phyloP scores from a whole-genome alignment of 495 filamentous ascomycete species.

The Penicillium bialowiezense region DNA sequence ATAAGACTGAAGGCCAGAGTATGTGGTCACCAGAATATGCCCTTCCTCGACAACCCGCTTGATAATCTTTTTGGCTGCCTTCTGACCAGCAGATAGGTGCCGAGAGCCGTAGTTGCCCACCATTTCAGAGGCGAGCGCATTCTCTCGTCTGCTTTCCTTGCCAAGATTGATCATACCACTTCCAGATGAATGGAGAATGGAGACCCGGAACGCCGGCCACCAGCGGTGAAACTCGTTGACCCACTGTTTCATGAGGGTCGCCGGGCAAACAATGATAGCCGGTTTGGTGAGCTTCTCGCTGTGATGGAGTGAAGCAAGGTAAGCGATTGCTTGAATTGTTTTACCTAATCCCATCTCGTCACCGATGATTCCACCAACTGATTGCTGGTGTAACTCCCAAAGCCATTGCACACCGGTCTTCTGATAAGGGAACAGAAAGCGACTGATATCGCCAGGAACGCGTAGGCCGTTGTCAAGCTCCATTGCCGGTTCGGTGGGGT shows the following conservation, averaged over 20 bases:
- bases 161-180: slow-evolving; percentile 89
- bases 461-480: slow-evolving; percentile 70
- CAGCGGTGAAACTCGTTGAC: slow-evolving; percentile 96
- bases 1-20: slow-evolving; percentile 88
- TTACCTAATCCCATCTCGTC: slow-evolving; percentile 99
- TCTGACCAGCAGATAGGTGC: slow-evolving; percentile 49
- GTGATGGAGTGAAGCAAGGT: slow-evolving; percentile 86
- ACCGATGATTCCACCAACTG: slow-evolving; percentile 90
- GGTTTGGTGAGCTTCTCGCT: slow-evolving; percentile 81
- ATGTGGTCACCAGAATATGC: slow-evolving; percentile 92
- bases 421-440: slow-evolving; percentile 90
- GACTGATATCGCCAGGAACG: slow-evolving; percentile 87
- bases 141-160: slow-evolving; percentile 68
- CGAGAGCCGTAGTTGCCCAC: slow-evolving; percentile 29
- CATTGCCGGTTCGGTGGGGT: slow-evolving; percentile 74
- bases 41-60: slow-evolving; percentile 80
- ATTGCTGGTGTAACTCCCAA: slow-evolving; percentile 85
- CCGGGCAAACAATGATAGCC: slow-evolving; percentile 84
- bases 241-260: slow-evolving; percentile 94
- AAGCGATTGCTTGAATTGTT: slow-evolving; percentile 90
- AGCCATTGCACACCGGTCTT: slow-evolving; percentile 95
- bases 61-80: slow-evolving; percentile 72
- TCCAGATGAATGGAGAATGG: slow-evolving; percentile 90
- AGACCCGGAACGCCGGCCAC: slow-evolving; percentile 95
- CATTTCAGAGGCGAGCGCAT: slow-evolving; percentile 49